Base-by-base conservation (phyloP, 2,329 filamentous ascomycete genomes). In the Dryadomyces quercivorus region DNA sequence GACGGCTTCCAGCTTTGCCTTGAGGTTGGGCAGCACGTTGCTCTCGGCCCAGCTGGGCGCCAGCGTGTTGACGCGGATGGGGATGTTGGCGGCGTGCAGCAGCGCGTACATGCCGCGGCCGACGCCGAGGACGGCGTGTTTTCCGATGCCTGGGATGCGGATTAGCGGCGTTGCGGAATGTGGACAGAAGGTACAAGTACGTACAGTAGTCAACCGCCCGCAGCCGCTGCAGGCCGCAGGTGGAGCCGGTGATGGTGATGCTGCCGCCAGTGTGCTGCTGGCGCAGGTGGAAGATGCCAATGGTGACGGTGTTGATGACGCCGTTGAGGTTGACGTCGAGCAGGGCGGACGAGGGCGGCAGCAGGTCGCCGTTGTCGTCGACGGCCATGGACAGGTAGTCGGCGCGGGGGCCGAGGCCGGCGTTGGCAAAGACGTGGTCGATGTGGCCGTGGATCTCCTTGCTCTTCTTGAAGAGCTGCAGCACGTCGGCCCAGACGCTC, bases 301-400 rank as follows among this genome's bases (percentile, higher is more conserved):
- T 43, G 50, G 50, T 51, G 20, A 20, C 20, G 10, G 50, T 51
- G 50, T 51, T 51, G 50, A 51, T 51, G 50, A 51, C 50, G 50
- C 50, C 50, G 40, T 51, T 51, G 50, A 51, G 50, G 40, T 13
- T 51, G 50, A 51, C 50, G n/a, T 51, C 50, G 12, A 51, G 50
- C 50, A 51, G 21, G 4, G 22, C 3, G 9, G 50, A 26, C 13
- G 36, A 43, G 10, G 50, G 50, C 20, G 50, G 50, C 50, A 43
- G 43, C 36, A 51, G 50, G 15, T 51, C 50, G n/a, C 50, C 50
- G 40, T 51, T 51, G 7, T 43, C 50, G 22, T 51, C 50, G 9
- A 51, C 36, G 20, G 15, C 50, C 13, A 36, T 51, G 9, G 50
- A 43, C 18, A 51, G 16, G 50, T 51, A 51, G 21, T 51, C n/a